Evolutionary conservation across 768 basidiomycete genomes (phyloP), one percentile per base, ranked within the genome.

Genomic region (Amanita exitialis): DNA sequence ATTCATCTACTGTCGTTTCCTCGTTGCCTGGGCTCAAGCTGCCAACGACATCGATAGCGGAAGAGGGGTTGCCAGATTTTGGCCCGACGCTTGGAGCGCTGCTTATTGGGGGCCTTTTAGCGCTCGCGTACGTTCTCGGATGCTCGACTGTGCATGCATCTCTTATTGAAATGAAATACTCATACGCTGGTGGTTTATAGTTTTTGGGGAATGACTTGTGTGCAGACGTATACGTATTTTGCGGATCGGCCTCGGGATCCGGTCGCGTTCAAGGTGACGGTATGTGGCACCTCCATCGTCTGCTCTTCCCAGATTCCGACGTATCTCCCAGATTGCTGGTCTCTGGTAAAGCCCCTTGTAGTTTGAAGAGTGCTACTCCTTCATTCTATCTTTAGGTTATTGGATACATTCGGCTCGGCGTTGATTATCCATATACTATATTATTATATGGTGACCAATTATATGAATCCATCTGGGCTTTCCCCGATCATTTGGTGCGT

Each of bases 201-300:
- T n/a, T 62, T 82, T n/a, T 82, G 74, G 70, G 80, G 80, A 2
- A 62, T 80, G 6, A 78, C 77, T 7, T 78, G 73, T 53, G 65
- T 73, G 12, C 80, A 82, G 57, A 74, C 74, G 1, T 78, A 69
- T 54, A 66, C 71, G 13, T 82, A 77, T 61, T 80, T 75, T 53
- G 64, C 64, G 44, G 57, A 65, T 37, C 65, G 60, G 23, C 61
- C 62, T 1, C 61, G 60, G 4, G 74, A 76, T 57, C 59, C 54
- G 30, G 42, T 49, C 51, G 46, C 27, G 6, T 10, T 43, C 25
- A 51, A 34, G 20, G 18, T 23, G 10, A 34, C 16, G 27, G 49
- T 44, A 10, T 20, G 42, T 44, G 3, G 0, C 3, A n/a, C 25
- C n/a, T 44, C 5, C 25, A 2, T 27, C 18, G 4, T 41, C 20